Percentiles rank a stretch among this genome's conserved stretches.
phyloP scores from a whole-genome alignment of 345 rosid species.

The Salix exigua region DNA sequence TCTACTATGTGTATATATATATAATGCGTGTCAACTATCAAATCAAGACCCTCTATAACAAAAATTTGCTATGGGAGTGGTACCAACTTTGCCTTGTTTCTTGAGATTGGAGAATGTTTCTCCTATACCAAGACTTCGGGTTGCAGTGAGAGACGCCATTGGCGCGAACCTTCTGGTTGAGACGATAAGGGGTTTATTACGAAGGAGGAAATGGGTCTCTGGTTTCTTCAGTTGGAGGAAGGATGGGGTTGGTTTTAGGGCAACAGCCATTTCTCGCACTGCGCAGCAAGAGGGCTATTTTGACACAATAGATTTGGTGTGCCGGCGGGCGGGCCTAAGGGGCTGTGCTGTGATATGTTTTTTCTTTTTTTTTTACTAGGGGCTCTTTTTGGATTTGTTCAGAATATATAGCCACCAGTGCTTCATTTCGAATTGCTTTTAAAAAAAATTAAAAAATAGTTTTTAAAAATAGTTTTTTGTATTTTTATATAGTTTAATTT shows the following conservation, averaged over 20 bases:
- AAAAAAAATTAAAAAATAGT: too few species aligned
- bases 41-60: not conserved
- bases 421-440: not conserved
- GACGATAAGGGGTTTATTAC: constrained; percentile 20
- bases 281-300: not conserved
- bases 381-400: not conserved
- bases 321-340: not conserved
- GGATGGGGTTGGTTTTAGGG: constrained; percentile 20
- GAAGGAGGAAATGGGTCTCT: constrained; percentile 20
- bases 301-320: not conserved
- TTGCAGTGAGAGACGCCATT: constrained; percentile 52
- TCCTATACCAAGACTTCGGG: constrained; percentile 43
- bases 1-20: not conserved
- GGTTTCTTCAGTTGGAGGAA: constrained; percentile 32
- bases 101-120: constrained; percentile 63
- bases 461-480: too few species aligned
- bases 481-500: too few species aligned
- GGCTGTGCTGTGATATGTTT: not conserved
- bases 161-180: constrained; percentile 37
- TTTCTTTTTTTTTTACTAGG: not conserved
- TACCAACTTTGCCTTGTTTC: constrained; percentile 58
- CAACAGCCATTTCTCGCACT: constrained; percentile 28
- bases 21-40: not conserved
- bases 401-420: not conserved
- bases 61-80: not conserved